Conservation (phyloP, 108 stramenopile genomes). For the Nannochloropsis salina region DNA sequence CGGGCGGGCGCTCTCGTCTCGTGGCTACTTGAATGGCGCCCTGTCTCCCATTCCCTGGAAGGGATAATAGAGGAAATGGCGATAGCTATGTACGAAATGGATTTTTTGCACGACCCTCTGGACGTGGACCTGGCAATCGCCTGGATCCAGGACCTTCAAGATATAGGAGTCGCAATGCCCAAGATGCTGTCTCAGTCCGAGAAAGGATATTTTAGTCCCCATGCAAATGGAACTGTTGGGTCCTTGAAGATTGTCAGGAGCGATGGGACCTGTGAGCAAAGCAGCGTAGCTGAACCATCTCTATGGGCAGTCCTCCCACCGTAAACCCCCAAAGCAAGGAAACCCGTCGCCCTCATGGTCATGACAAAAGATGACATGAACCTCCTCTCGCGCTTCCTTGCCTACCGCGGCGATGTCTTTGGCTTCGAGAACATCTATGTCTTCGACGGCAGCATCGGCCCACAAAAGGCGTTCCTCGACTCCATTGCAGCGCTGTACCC, state of each 20-base stretch:
- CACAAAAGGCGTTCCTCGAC: not conserved
- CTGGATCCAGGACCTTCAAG: conserved; percentile 51
- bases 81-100: conserved; percentile 58
- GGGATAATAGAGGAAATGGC: conserved; percentile 45
- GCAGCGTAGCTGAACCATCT: not conserved
- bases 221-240: not conserved
- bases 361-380: not conserved
- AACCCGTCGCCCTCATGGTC: not conserved
- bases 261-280: not conserved
- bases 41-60: conserved; percentile 24
- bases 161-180: conserved; percentile 49
- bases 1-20: conserved; percentile 46
- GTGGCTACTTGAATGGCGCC: conserved; percentile 48
- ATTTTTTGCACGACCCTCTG: conserved; percentile 31
- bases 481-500: not conserved
- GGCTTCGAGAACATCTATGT: not conserved
- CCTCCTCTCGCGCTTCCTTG: not conserved
- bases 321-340: not conserved
- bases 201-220: not conserved
- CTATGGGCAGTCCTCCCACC: not conserved
- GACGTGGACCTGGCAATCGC: conserved; percentile 48
- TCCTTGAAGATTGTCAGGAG: not conserved
- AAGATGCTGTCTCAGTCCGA: not conserved
- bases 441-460: not conserved
- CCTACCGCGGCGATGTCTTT: not conserved